Evolutionary conservation across 257 asterid species (phyloP), one percentile per base, ranked within the genome.

Genomic region (Eustoma russellianum): DNA sequence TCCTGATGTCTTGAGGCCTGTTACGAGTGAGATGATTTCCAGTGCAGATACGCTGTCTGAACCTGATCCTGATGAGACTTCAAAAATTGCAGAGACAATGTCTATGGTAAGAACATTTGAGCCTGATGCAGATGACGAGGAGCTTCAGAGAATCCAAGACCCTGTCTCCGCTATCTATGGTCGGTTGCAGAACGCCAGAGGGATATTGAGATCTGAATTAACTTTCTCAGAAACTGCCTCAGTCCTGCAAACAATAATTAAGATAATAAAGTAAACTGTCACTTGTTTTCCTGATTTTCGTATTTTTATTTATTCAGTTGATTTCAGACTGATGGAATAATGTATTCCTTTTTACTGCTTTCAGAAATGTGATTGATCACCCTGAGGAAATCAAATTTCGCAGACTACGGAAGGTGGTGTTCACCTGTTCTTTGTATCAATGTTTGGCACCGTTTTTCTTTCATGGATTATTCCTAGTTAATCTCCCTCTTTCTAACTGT

Each of bases 341-440:
- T 24, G 2, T 24, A 24, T 14, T 49, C 59, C 50, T 52, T 49
- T 54, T 51, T 54, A 53, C 55, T 74, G 44, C 46, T 30, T 65
- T 77, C 94, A 92, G 98, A 73, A 92, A 87, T 71, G 81, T 72
- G 64, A 79, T 78, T 65, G 88, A 87, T 62, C 80, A 84, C 65
- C 97, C 95, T 16, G 63, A 68, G 64, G 93, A 85, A 41, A 54
- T 71, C 66, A 87, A 87, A 77, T 91, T 73, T 73, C 84, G 75
- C 68, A 87, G 66, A 73, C 77, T 91, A 57, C 79, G 96, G 46
- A 91, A 87, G 97, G 95, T 87, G 63, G 14, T 33, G 33, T 16
- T 3, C n/a, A 16, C 34, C 17, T n/a, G 13, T 56, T 1, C 12
- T 10, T 38, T 11, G 43, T 8, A 38, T 38, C 1, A 10, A 38